phyloP scores from a whole-genome alignment of 108 stramenopile species.

The Skeletonema tropicum region DNA sequence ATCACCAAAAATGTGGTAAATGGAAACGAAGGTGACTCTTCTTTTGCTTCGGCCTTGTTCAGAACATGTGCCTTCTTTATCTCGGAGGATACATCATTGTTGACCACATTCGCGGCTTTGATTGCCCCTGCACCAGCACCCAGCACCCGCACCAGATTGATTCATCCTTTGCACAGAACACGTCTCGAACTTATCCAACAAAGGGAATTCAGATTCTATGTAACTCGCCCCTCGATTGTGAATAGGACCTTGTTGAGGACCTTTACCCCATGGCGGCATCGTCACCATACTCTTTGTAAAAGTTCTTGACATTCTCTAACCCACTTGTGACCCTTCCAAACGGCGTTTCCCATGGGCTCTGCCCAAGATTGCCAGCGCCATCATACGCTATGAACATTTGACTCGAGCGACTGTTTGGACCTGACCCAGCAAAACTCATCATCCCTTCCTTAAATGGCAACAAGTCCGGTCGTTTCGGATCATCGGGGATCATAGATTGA shows the following conservation, averaged over 20 bases:
- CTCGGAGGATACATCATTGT: not conserved
- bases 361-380: constrained; percentile 49
- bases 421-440: constrained; percentile 71
- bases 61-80: constrained; percentile 9
- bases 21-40: not conserved
- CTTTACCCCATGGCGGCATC: constrained; percentile 70
- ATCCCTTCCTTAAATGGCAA: constrained; percentile 71
- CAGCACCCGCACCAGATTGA: not conserved
- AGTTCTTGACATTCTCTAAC: constrained; percentile 63
- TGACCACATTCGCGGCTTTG: not conserved
- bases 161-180: constrained; percentile 31
- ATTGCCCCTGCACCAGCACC: not conserved
- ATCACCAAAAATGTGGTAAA: not conserved
- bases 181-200: constrained; percentile 48
- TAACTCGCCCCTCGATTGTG: constrained; percentile 41
- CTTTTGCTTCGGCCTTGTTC: constrained; percentile 7
- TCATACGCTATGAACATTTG: constrained; percentile 87
- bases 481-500: constrained; percentile 60
- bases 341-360: constrained; percentile 82
- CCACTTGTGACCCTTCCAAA: constrained; percentile 76
- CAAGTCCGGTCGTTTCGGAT: constrained; percentile 41
- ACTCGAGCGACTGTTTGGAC: constrained; percentile 72
- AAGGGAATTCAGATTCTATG: constrained; percentile 42
- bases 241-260: constrained; percentile 50
- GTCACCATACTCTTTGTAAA: constrained; percentile 79